Base-by-base conservation (phyloP, 2,329 filamentous ascomycete genomes). In the Colletotrichum sp. region DNA sequence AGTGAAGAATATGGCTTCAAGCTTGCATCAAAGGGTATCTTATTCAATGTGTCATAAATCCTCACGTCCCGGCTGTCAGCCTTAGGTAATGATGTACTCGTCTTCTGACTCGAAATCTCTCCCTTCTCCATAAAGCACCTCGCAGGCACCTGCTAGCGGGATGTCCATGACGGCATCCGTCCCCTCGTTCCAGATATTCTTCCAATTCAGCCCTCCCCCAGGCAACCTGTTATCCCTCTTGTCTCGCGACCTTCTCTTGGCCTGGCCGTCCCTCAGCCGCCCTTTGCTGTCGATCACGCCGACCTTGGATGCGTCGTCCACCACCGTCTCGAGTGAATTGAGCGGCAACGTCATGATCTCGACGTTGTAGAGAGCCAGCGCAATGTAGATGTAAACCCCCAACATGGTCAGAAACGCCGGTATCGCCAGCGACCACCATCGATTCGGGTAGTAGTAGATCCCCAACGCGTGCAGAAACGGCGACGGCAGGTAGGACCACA, bases 81-180 rank as follows among this genome's bases (percentile, higher is more conserved):
- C 28, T 75, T 55, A 77, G 24, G 72, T 71, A 6, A 76, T 63
- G 21, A 69, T 74, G 55, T 75, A 75, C 32, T 78, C 79, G 10
- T 71, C 78, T 4, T 81, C 79, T 18, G 75, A 77, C 63, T 76
- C 75, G 32, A 77, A 72, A 26, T 83, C 83, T 73, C 79, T 86
- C 77, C 80, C 86, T 83, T 91, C 90, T 0, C 95, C 96, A 84
- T 98, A 99, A 26, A 99, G 83, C 38, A 99, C 92, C 86, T 99
- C 96, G 82, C 96, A 98, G 3, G 98, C 96, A 1, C 96, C 97
- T 12, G 96, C 96, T 78, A 98, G 90, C 9, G 97, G 97, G 64
- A 99, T 93, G 86, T 99, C 97, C 94, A 99, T 94, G 9, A 98
- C 97, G 2, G 96, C 97, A 88, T 99, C 97, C 0, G 97, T 99